Evolutionary conservation across 2,329 filamentous ascomycete genomes (phyloP).

Genomic region (Arthroderma uncinatum): DNA sequence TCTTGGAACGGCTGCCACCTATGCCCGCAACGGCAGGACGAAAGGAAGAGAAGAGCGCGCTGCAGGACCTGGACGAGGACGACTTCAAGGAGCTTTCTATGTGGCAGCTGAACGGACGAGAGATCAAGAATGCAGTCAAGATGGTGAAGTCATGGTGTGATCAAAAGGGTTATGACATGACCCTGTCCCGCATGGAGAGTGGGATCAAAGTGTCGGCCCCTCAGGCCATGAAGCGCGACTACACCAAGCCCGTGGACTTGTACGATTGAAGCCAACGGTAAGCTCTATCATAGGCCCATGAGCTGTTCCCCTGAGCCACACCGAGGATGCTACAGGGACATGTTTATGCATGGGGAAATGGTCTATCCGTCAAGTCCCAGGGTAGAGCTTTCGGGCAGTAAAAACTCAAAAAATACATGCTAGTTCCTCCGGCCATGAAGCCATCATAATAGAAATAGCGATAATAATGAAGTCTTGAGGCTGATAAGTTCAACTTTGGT

Average conservation of each 20-base stretch:
- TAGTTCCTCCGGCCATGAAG: no score
- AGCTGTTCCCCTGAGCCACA: background rate
- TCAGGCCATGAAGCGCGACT: slow-evolving; percentile 12
- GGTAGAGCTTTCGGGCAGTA: no score
- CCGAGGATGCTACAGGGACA: background rate
- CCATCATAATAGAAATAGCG: no score
- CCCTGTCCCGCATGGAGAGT: slow-evolving; percentile 34
- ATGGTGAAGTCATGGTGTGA: slow-evolving; percentile 39
- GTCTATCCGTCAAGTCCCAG: no score
- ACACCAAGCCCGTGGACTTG: slow-evolving; percentile 2
- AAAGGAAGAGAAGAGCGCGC: background rate
- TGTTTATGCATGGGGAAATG: no score
- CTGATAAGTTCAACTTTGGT: no score
- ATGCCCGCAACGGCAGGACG: slow-evolving; percentile 11
- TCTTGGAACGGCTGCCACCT: slow-evolving; percentile 28
- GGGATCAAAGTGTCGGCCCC: slow-evolving; percentile 40
- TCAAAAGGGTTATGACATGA: slow-evolving; percentile 36
- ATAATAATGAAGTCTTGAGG: no score
- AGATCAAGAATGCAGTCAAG: slow-evolving; percentile 41
- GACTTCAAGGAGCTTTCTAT: slow-evolving; percentile 31
- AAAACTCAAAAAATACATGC: background rate
- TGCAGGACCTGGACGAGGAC: slow-evolving; percentile 13
- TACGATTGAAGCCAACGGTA: background rate
- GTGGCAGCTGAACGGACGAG: slow-evolving; percentile 37
- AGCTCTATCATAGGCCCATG: no score